Evolutionary conservation across 495 filamentous ascomycete genomes (phyloP), one percentile per base, ranked within the genome.

Genomic region (Astrocystis sublimbata): DNA sequence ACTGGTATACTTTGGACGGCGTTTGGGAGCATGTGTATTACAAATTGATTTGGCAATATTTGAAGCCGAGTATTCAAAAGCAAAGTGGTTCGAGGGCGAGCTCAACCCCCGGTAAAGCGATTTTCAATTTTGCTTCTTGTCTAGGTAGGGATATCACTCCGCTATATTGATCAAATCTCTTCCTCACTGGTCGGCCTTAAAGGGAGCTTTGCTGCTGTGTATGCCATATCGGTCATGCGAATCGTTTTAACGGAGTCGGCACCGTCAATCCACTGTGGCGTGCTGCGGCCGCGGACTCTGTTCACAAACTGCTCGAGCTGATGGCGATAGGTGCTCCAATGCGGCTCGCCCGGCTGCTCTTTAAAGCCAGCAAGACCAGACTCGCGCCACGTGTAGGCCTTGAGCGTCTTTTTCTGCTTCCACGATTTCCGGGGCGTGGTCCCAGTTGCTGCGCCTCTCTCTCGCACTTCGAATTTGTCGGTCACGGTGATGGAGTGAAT

Each of bases 291-390:
- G 28, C 77, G 79, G 4, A 87, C 63, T 23, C 65, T 71, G 64
- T 86, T 81, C 15, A 87, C 80, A 64, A 88, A 88, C 58, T 81
- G 73, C 61, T 87, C 78, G 6, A 88, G 71, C 70, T 83, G 78
- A 61, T 81, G 73, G 10, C 78, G 74, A 63, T 85, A 85, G 2
- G 78, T 78, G 1, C 73, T 64, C 85, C 84, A 87, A 62, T 74
- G 76, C 10, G 65, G 55, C 61, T 81, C 75, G 7, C 78, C 77
- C n/a, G 60, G 51, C 60, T 71, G 55, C 40, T 71, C 65, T 4
- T 36, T 15, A 3, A 21, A 26, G 12, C 33, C 12, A 33, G 28
- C 23, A 7, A 73, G 52, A n/a, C 73, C 68, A 3, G 65, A 68
- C 1, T 76, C 75, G n/a, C 67, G 64, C 67, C 74, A 81, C 0